Evolutionary conservation across 1,139 yeast species (phyloP), one percentile per base, ranked within the genome.

Genomic region (Kluyveromyces marxianus): DNA sequence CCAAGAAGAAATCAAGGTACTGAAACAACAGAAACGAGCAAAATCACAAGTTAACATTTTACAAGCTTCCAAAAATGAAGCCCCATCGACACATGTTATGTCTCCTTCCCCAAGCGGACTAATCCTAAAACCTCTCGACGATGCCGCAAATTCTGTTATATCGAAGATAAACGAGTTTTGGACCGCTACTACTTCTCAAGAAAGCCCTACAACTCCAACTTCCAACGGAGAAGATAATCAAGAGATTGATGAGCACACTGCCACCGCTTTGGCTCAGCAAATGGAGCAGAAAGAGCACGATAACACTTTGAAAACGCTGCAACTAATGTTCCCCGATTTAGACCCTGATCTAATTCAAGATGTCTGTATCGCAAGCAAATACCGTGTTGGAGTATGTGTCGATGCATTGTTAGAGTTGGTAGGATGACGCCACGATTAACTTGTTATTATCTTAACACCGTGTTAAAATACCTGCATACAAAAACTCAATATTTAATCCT

Each of bases 301-400:
- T 33, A 69, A 69, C 32, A 72, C 72, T 8, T 60, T 71, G 7
- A 68, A 67, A 3, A 76, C 77, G 2, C 69, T 89, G 43, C 68
- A 68, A 30, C 81, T 80, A 46, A 85, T 89, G 78, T 88, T 89
- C 65, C 95, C 96, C 1, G 70, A 70, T 34, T 68, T 88, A 49
- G 96, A 88, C 54, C 69, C 69, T 36, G 83, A 77, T 0, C 69
- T 89, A 1, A 71, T 89, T 44, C 77, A 73, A 45, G 96, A 89
- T 59, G 82, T 89, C 3, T 74, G 87, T 29, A 68, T 69, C 2
- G 78, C 83, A 62, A 83, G 83, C 58, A 74, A 79, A 46, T 85
- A 86, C 25, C 72, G 83, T 44, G 73, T 85, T 25, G 95, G 90
- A 27, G 76, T 75, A 7, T 83, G 92, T 44, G 84, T 88, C 2